Evolutionary conservation across 2,329 filamentous ascomycete genomes (phyloP).

Genomic region (Paracorniculantispora psalliotae): DNA sequence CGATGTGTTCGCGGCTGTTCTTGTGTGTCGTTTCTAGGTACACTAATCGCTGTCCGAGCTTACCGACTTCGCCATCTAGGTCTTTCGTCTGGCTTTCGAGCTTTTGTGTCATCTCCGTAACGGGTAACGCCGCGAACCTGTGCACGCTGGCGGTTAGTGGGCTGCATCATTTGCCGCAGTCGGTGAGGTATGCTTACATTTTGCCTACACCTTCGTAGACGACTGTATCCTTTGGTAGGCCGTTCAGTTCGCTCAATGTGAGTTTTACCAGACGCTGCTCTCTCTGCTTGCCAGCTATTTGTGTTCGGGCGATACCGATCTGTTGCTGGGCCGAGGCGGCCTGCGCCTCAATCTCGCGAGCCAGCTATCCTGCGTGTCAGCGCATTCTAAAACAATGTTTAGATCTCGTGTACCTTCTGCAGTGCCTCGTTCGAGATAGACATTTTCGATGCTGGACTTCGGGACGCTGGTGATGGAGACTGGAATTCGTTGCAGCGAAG

Average conservation of each 20-base stretch:
- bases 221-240: slow-evolving; percentile 67
- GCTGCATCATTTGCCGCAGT: neutral
- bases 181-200: slow-evolving; percentile 59
- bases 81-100: slow-evolving; percentile 69
- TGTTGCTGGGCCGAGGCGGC: slow-evolving; percentile 87
- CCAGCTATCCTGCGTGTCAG: slow-evolving; percentile 52
- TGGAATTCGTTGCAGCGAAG: neutral
- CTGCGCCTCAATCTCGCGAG: slow-evolving; percentile 91
- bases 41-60: slow-evolving; percentile 80
- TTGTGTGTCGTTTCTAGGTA: slow-evolving; percentile 94
- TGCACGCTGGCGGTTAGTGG: neutral
- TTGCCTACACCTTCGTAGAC: slow-evolving; percentile 96
- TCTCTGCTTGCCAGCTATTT: slow-evolving; percentile 79
- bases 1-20: slow-evolving; percentile 87
- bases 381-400: slow-evolving; percentile 13
- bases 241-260: slow-evolving; percentile 76
- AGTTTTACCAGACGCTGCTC: slow-evolving; percentile 86
- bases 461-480: neutral
- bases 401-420: slow-evolving; percentile 64
- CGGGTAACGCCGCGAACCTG: slow-evolving; percentile 84
- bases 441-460: slow-evolving; percentile 51
- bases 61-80: slow-evolving; percentile 71
- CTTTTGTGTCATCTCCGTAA: slow-evolving; percentile 67
- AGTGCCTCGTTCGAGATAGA: slow-evolving; percentile 90
- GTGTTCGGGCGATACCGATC: slow-evolving; percentile 77